These are phyloP conservation scores for Pilasporangium apinafurcum DNA, from an alignment of 352 stramenopile species.

Conservation along the genomic window DNA sequence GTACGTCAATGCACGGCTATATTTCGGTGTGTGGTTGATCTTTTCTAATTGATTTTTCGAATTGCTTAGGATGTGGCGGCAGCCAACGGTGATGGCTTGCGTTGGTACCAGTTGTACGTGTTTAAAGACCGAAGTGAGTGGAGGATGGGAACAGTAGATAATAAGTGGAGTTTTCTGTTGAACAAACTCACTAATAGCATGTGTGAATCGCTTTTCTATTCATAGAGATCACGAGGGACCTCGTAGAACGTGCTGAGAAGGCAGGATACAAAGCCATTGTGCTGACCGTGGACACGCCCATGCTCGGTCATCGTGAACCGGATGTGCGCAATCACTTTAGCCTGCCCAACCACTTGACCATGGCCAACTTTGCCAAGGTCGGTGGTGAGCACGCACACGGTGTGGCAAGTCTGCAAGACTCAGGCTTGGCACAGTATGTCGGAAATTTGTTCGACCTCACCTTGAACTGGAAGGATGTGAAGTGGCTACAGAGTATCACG, in stretches of 20 bases:
- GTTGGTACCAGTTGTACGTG: constrained; percentile 97
- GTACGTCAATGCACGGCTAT: constrained; percentile 14
- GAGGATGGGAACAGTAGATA: background rate
- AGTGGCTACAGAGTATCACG: constrained; percentile 90
- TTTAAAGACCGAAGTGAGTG: constrained; percentile 82
- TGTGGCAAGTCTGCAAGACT: constrained; percentile 43
- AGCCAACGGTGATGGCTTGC: constrained; percentile 71
- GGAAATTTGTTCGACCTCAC: constrained; percentile 90
- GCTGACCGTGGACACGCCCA: constrained; percentile 94
- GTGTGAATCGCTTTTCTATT: background rate
- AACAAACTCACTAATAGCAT: no score
- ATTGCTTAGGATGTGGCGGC: constrained; percentile 31
- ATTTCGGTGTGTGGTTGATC: background rate
- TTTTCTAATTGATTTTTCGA: background rate
- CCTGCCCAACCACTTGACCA: constrained; percentile 62
- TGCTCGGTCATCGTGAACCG: constrained; percentile 93
- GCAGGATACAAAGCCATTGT: constrained; percentile 95
- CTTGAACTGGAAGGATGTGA: constrained; percentile 92
- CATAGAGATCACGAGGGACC: constrained; percentile 90
- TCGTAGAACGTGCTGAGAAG: constrained; percentile 86
- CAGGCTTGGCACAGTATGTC: constrained; percentile 41
- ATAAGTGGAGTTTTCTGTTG: background rate
- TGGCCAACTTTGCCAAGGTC: constrained; percentile 34
- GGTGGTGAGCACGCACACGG: constrained; percentile 59
- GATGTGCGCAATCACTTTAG: constrained; percentile 93